A percentile compares a stretch with the other conserved stretches of the same genome.
These are phyloP conservation scores for Inga leiocalycina DNA, from an alignment of 306 rosid species.

Conservation along the genomic window DNA sequence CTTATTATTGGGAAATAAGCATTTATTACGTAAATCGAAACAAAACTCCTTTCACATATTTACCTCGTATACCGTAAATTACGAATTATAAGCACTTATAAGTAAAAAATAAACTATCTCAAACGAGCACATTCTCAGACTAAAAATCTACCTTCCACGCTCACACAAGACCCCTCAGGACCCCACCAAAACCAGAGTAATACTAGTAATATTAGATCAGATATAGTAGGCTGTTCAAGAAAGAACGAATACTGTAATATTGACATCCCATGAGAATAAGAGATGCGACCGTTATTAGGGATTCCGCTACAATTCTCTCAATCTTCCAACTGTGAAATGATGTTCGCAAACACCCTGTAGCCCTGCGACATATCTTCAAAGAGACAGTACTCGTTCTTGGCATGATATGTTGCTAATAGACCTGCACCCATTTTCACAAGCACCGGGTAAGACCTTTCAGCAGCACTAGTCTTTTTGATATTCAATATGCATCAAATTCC, in stretches of 20 bases:
- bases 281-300: slow-evolving; percentile 1
- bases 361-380: slow-evolving; percentile 85
- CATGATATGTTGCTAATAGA: slow-evolving; percentile 86
- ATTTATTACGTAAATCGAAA: too few relatives aligned
- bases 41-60: too few relatives aligned
- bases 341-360: slow-evolving; percentile 64
- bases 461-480: not conserved
- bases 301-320: slow-evolving; percentile 28
- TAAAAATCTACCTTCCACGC: not conserved
- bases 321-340: slow-evolving; percentile 77
- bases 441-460: slow-evolving; percentile 23
- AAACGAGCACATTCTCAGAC: not conserved
- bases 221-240: not conserved
- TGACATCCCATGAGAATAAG: not conserved
- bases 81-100: too few relatives aligned
- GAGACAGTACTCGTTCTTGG: slow-evolving; percentile 90
- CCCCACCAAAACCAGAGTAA: not conserved
- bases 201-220: not conserved
- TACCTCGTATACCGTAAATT: too few relatives aligned
- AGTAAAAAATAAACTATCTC: too few relatives aligned
- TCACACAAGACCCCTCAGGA: not conserved
- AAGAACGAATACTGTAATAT: not conserved
- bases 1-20: too few relatives aligned
- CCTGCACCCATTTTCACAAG: slow-evolving; percentile 55
- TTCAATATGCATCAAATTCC: slow-evolving; percentile 7